A percentile compares a stretch with the other conserved stretches of the same genome.
phyloP scores from a whole-genome alignment of 2,329 filamentous ascomycete genomes.

The Lizonia empirigonia region DNA sequence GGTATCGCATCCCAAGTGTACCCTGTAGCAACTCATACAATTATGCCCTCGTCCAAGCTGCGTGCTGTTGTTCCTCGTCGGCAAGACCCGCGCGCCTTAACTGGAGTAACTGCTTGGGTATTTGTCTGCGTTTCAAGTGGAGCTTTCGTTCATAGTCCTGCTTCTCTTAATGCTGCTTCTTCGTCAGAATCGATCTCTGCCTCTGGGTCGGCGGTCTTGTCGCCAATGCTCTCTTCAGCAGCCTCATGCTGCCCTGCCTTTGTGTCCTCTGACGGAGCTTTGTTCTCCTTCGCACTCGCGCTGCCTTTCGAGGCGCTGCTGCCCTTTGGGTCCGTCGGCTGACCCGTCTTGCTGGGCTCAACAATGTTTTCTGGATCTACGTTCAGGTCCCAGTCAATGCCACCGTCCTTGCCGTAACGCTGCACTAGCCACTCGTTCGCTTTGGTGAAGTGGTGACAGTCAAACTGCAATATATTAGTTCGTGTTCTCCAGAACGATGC shows the following conservation, averaged over 20 bases:
- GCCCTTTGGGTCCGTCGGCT: conserved; percentile 26
- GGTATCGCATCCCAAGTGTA: background rate
- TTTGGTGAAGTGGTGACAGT: conserved; percentile 79
- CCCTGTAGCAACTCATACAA: background rate
- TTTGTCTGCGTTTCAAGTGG: background rate
- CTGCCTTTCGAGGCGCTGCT: background rate
- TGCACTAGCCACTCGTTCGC: conserved; percentile 83
- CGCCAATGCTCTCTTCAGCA: background rate
- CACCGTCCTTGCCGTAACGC: conserved; percentile 77
- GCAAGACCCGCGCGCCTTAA: background rate
- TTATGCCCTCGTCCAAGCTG: no score
- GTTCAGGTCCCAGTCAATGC: conserved; percentile 82
- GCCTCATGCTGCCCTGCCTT: background rate
- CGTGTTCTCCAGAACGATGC: background rate
- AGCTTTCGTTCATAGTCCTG: conserved; percentile 2
- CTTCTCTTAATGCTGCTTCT: conserved; percentile 13
- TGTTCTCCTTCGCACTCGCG: conserved; percentile 7
- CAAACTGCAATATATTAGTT: conserved; percentile 60
- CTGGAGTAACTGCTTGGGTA: background rate
- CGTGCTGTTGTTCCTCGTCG: no score
- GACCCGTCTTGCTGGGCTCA: conserved; percentile 25
- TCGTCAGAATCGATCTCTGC: conserved; percentile 17
- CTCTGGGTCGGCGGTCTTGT: conserved; percentile 2
- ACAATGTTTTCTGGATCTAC: conserved; percentile 48
- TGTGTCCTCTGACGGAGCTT: background rate